Percentiles rank a stretch among this genome's conserved stretches.
phyloP scores from a whole-genome alignment of 805 yeast genomes.

The Kuraishia capsulata region DNA sequence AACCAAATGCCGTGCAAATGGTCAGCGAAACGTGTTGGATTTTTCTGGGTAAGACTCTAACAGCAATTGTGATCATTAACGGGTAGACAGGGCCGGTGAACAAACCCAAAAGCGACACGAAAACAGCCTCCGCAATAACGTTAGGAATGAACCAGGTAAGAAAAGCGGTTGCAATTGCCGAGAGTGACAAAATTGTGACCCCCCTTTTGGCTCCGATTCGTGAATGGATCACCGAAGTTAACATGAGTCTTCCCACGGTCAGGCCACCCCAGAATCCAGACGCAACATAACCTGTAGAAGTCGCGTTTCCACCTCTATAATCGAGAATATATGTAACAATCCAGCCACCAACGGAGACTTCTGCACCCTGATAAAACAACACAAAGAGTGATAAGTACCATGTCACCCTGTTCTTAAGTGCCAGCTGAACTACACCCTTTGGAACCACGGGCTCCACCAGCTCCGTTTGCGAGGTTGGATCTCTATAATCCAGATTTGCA shows the following conservation, averaged over 20 bases:
- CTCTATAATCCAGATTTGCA: slow-evolving; percentile 2
- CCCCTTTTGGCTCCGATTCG: slow-evolving; percentile 36
- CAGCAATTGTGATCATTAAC: slow-evolving; percentile 35
- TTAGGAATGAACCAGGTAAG: slow-evolving; percentile 41
- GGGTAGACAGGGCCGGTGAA: slow-evolving; percentile 62
- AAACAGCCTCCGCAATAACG: slow-evolving; percentile 34
- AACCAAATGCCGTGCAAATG: slow-evolving; percentile 45
- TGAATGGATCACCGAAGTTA: slow-evolving; percentile 31
- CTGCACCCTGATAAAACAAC: slow-evolving; percentile 61
- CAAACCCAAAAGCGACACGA: slow-evolving; percentile 42
- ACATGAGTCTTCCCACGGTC: slow-evolving; percentile 49
- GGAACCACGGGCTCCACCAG: slow-evolving; percentile 13
- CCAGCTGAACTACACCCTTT: slow-evolving; percentile 22
- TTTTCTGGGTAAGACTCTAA: slow-evolving; percentile 38
- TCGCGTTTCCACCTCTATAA: slow-evolving; percentile 37
- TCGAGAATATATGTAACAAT: slow-evolving; percentile 51
- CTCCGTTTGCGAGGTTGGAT: slow-evolving; percentile 1
- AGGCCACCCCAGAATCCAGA: slow-evolving; percentile 70
- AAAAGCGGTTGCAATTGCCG: slow-evolving; percentile 27
- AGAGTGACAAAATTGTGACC: slow-evolving; percentile 23
- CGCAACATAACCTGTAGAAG: slow-evolving; percentile 50
- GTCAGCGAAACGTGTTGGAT: slow-evolving; percentile 42
- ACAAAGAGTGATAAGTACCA: slow-evolving; percentile 44
- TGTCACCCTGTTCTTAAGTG: slow-evolving; percentile 29
- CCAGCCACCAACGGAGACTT: slow-evolving; percentile 67